Evolutionary conservation across 768 basidiomycete genomes (phyloP).

Genomic region (Termitomyces sp.): DNA sequence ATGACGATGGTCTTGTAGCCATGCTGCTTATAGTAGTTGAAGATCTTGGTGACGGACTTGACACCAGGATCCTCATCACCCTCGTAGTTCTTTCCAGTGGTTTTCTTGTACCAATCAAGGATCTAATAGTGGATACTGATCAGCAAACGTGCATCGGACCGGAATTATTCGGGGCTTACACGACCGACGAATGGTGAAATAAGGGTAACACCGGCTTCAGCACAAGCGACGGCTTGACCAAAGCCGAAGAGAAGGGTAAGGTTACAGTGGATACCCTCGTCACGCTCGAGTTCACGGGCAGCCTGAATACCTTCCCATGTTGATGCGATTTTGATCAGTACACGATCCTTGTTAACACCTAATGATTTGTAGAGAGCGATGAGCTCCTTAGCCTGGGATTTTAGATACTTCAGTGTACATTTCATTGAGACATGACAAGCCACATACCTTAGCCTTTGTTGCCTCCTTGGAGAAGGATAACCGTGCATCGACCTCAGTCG

Average conservation of each 20-base stretch:
- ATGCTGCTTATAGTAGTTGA: constrained; percentile 99
- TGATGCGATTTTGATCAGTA: constrained; percentile 99
- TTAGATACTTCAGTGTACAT: not conserved
- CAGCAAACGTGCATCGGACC: constrained; percentile 10
- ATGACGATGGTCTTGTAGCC: constrained; percentile 99
- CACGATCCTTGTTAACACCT: constrained; percentile 89
- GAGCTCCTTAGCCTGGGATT: constrained; percentile 69
- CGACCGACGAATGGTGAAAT: constrained; percentile 99
- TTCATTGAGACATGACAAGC: not conserved
- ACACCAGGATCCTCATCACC: constrained; percentile 97
- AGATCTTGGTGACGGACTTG: constrained; percentile 92
- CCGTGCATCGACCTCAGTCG: constrained; percentile 97
- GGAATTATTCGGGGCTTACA: constrained; percentile 43
- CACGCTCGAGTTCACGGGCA: constrained; percentile 89
- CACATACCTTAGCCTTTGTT: constrained; percentile 78
- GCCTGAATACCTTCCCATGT: constrained; percentile 99
- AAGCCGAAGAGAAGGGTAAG: constrained; percentile 99
- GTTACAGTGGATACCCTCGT: constrained; percentile 97
- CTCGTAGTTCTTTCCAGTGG: constrained; percentile 80
- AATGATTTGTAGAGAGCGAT: constrained; percentile 94
- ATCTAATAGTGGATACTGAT: constrained; percentile 47
- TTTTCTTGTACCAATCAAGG: constrained; percentile 99
- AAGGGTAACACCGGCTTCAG: constrained; percentile 96
- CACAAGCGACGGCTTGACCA: constrained; percentile 97
- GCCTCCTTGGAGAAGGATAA: constrained; percentile 94